Base-by-base conservation (phyloP, 2,329 filamentous ascomycete genomes). In the Aspergillus ustus region DNA sequence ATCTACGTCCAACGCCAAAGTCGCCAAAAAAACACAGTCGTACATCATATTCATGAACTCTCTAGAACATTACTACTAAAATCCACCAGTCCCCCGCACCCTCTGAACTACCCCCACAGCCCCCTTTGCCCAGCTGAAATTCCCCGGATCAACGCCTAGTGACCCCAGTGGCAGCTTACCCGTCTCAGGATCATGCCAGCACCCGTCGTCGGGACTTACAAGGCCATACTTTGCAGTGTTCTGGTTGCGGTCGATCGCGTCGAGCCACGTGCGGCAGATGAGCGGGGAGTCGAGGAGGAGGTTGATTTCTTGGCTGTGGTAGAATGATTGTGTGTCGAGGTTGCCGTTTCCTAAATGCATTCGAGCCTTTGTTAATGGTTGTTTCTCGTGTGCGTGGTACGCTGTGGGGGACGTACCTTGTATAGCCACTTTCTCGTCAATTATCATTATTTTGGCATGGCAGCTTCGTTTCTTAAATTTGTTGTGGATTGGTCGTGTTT, bases 271-370 rank as follows among this genome's bases (percentile, higher is more conserved):
- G 31, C 71, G 72, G 67, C 90, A 92, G 0, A 93, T 78, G 1
- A 81, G 73, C 0, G 74, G 68, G 20, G 85, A 89, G 64, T 94
- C 91, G 6, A 93, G 77, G 84, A 94, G 86, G 25, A 93, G 75
- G 66, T 94, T 93, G 58, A 91, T 84, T 73, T 94, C 91, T 73
- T 93, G 90, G 58, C 84, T 88, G 70, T 94, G 91, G 66, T 84
- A 93, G 87, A 90, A 93, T 20, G 84, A 87, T 75, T 94, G 91
- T 1, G 91, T 93, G 68, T 94, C 91, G 72, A 93, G 89, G 70
- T 93, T 94, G 0, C 90, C 91, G 65, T 86, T 91, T 3, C 91
- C 75, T 77, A 19, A 6, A 43, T 34, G 5, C 34, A n/a, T 59
- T 52, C 28, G 2, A n/a, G 17, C 19, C 11, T 6, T 25, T 11